Percentiles rank a stretch among this genome's conserved stretches.
These are phyloP conservation scores for Leccinum aurantiacum DNA, from an alignment of 768 basidiomycete species.

Conservation along the genomic window DNA sequence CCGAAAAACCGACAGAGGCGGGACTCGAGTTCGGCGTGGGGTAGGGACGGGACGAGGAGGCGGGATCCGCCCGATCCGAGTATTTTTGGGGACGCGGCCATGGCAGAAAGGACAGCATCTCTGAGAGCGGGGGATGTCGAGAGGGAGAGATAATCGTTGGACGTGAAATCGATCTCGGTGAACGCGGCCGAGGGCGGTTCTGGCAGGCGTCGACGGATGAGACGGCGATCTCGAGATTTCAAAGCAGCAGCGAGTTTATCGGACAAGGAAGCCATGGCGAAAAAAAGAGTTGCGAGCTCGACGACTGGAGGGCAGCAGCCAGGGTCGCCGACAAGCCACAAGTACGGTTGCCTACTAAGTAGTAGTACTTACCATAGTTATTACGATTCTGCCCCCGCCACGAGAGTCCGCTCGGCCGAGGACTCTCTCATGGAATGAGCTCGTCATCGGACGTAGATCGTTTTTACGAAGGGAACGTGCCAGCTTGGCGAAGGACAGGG, in stretches of 20 bases:
- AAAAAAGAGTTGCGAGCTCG: neutral
- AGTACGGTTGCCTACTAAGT: neutral
- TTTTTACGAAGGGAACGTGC: slow-evolving; percentile 1
- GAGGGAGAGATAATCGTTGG: slow-evolving; percentile 92
- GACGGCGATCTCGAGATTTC: slow-evolving; percentile 60
- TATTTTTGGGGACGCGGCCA: slow-evolving; percentile 51
- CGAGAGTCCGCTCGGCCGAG: neutral
- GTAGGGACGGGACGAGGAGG: slow-evolving; percentile 61
- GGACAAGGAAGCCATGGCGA: slow-evolving; percentile 32
- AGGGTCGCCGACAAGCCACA: neutral
- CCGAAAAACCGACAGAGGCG: slow-evolving; percentile 66
- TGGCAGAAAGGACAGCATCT: slow-evolving; percentile 53
- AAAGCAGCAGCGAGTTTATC: slow-evolving; percentile 53
- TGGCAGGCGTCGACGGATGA: slow-evolving; percentile 70
- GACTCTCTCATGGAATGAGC: slow-evolving; percentile 6
- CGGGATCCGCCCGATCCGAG: slow-evolving; percentile 89
- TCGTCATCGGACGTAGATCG: slow-evolving; percentile 13
- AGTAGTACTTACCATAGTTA: neutral
- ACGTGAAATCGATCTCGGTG: slow-evolving; percentile 62
- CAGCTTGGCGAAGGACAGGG: neutral
- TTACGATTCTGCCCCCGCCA: neutral
- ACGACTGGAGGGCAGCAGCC: neutral
- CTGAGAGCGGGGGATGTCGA: slow-evolving; percentile 59
- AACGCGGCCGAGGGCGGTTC: slow-evolving; percentile 43
- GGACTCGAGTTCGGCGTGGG: slow-evolving; percentile 68